Percentiles rank a stretch among this genome's conserved stretches.
Evolutionary conservation across 345 rosid species (phyloP).

Genomic region (Eucalyptus curtisii): DNA sequence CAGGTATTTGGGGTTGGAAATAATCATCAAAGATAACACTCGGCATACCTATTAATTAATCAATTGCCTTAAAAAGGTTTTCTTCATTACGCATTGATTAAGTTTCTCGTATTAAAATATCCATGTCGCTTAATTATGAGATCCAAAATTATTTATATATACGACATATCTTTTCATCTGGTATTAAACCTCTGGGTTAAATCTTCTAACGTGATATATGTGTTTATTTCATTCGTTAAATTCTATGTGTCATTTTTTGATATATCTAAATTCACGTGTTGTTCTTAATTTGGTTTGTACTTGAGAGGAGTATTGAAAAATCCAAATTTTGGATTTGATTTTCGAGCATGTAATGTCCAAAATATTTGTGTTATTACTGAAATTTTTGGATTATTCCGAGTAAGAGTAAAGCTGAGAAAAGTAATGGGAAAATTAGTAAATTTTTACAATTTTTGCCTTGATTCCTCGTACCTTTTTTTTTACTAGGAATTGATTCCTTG

Average conservation of each 20-base stretch:
- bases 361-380: background rate
- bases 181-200: accelerated
- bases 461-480: background rate
- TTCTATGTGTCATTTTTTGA: accelerated
- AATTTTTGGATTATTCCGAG: background rate
- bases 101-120: background rate
- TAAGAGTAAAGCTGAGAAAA: background rate
- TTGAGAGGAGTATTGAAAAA: background rate
- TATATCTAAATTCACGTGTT: background rate
- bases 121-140: background rate
- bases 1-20: background rate
- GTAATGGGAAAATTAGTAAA: background rate
- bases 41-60: background rate
- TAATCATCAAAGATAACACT: background rate
- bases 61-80: background rate
- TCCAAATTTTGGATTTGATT: background rate
- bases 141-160: too few species aligned
- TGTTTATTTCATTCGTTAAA: too few species aligned
- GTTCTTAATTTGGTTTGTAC: too few species aligned
- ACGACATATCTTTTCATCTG: accelerated
- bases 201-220: too few species aligned
- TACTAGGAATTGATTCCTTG: too few species aligned
- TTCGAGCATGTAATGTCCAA: background rate
- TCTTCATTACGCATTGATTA: background rate
- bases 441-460: background rate